Conservation (phyloP, 345 rosid species). For the Cardamine chenopodiifolia region DNA sequence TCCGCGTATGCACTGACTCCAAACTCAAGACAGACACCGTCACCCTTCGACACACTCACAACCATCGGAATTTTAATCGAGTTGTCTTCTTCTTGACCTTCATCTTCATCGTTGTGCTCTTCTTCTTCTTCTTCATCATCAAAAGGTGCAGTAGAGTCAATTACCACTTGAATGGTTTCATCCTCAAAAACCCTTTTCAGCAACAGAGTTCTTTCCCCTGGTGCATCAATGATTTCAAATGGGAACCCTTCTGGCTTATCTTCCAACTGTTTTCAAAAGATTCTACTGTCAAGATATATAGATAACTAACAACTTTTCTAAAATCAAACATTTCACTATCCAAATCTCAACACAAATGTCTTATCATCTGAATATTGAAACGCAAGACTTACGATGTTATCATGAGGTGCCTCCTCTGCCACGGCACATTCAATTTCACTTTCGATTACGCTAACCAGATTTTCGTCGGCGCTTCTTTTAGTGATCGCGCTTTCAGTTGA, state of each 20-base stretch:
- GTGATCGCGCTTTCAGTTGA: constrained; percentile 33
- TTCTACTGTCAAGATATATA: no score
- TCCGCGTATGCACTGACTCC: constrained; percentile 55
- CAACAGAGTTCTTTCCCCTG: constrained; percentile 59
- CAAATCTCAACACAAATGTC: neutral
- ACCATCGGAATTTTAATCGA: constrained; percentile 46
- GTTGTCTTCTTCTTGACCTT: constrained; percentile 23
- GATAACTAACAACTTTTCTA: neutral
- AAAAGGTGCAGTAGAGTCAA: constrained; percentile 44
- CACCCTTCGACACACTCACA: constrained; percentile 52
- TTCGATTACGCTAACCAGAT: constrained; percentile 48
- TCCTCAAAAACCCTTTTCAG: constrained; percentile 49
- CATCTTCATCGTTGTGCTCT: constrained; percentile 13
- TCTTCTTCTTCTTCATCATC: constrained; percentile 32
- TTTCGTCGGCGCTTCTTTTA: constrained; percentile 48
- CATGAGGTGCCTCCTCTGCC: constrained; percentile 36
- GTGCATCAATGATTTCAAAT: constrained; percentile 55
- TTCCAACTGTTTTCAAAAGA: constrained; percentile 28
- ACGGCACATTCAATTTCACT: constrained; percentile 60
- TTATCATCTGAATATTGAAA: neutral
- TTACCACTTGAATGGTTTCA: constrained; percentile 58
- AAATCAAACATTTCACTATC: neutral
- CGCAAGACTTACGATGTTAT: constrained; percentile 19
- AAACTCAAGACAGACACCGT: constrained; percentile 53
- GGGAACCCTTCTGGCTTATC: constrained; percentile 55